Evolutionary conservation across 345 rosid species (phyloP).

Genomic region (Bruguiera sexangula): DNA sequence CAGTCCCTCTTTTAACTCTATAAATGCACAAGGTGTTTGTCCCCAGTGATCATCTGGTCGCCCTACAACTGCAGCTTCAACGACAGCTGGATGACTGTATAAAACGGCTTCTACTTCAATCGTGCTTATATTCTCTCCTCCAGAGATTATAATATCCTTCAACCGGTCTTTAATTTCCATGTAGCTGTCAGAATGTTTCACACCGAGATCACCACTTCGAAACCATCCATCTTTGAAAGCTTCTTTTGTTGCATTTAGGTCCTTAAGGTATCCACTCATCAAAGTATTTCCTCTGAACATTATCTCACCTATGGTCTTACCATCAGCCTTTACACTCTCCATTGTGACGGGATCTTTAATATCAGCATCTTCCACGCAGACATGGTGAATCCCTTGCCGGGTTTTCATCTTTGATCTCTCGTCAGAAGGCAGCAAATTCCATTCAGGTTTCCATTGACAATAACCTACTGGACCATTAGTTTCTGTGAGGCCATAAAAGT

Average conservation of each 20-base stretch:
- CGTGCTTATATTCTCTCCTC: slow-evolving; percentile 79
- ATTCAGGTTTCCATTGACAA: slow-evolving; percentile 64
- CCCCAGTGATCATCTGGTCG: slow-evolving; percentile 59
- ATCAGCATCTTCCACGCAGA: slow-evolving; percentile 64
- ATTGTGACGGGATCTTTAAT: slow-evolving; percentile 50
- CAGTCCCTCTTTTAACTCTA: slow-evolving; percentile 58
- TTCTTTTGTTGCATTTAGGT: slow-evolving; percentile 47
- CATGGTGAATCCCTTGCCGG: slow-evolving; percentile 74
- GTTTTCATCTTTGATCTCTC: slow-evolving; percentile 49
- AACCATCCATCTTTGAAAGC: slow-evolving; percentile 82
- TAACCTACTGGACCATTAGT: slow-evolving; percentile 68
- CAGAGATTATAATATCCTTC: slow-evolving; percentile 72
- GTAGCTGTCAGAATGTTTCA: slow-evolving; percentile 64
- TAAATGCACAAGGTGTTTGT: slow-evolving; percentile 82
- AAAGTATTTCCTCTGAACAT: slow-evolving; percentile 72
- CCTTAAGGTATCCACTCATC: slow-evolving; percentile 72
- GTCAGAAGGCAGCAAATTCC: slow-evolving; percentile 51
- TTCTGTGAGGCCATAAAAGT: slow-evolving; percentile 76
- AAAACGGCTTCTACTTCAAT: slow-evolving; percentile 67
- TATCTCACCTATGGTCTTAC: slow-evolving; percentile 60
- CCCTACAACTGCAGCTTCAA: slow-evolving; percentile 77
- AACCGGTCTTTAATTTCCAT: slow-evolving; percentile 72
- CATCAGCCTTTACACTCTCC: slow-evolving; percentile 56
- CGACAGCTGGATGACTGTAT: slow-evolving; percentile 57
- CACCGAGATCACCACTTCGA: slow-evolving; percentile 71